Base-by-base conservation (phyloP, 2,329 filamentous ascomycete species). In the Trichoderma koningiopsis region DNA sequence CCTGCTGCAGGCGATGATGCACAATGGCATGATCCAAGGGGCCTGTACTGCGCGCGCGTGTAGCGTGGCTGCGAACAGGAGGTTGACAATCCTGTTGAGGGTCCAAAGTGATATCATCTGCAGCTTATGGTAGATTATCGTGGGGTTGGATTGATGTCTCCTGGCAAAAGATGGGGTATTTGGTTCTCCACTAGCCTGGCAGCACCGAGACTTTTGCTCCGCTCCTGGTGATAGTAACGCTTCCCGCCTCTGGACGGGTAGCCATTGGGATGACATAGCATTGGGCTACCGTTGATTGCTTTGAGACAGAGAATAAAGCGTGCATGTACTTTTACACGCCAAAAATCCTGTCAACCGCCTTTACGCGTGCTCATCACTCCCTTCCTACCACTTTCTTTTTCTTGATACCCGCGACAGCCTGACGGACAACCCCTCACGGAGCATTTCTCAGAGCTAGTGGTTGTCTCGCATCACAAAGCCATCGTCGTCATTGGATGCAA, bases 371-470 rank as follows among this genome's bases (percentile, higher is more conserved):
- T 31, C 2, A 22, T 29, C 19, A 53, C 27, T 68, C 11, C 29
- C 37, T n/a, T 22, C 31, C 31, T n/a, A 14, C n/a, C 19, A 43
- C 40, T 52, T 59, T 67, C 35, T 58, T 67, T 67, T 67, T 59
- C 13, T 33, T 55, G 58, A 61, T 70, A 52, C 49, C 63, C 37
- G 64, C 49, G 63, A 37, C 64, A 70, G 63, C 63, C 63, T 67
- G 52, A 31, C 37, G 49, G 52, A 37, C 37, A 37, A 70, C 63
- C 64, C 57, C 52, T 61, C 35, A 31, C 6, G 24, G n/a, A 7
- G 27, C 57, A 49, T 49, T 49, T 52, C 40, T 43, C 0, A 43
- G 40, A 43, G 40, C 19, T 58, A 43, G 63, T 67, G 63, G 55
- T 31, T 67, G 63, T 35, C 40, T 67, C 55, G 63, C 63, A 52